These are phyloP conservation scores for Alternaria ethzedia DNA, from an alignment of 2,329 filamentous ascomycete genomes.

Conservation along the genomic window DNA sequence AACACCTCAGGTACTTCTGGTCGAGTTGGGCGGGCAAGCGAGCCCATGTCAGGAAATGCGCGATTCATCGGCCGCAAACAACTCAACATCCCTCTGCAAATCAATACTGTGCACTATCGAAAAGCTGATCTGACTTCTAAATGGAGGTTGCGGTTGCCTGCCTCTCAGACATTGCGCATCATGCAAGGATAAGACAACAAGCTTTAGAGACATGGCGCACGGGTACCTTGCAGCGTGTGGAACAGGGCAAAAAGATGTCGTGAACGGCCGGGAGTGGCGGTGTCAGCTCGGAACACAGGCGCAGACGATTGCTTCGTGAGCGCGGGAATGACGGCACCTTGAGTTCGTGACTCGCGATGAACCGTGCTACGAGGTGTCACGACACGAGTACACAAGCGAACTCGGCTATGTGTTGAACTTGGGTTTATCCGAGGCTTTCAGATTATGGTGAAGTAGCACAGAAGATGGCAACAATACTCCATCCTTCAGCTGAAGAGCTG, in stretches of 20 bases:
- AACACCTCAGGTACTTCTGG: background rate
- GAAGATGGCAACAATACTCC: background rate
- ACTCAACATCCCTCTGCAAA: background rate
- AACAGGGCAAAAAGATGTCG: background rate
- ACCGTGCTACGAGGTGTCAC: background rate
- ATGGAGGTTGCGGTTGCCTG: background rate
- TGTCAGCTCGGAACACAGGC: constrained; percentile 5
- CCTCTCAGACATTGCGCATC: background rate
- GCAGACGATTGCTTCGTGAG: background rate
- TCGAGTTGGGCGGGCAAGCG: background rate
- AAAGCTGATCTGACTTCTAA: background rate
- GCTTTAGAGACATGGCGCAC: constrained; percentile 1
- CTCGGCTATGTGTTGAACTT: background rate
- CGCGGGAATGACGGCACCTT: background rate
- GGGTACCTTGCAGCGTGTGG: constrained; percentile 10
- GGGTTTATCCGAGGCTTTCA: background rate
- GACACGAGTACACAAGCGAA: background rate
- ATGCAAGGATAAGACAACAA: background rate
- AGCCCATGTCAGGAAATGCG: background rate
- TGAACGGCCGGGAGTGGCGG: background rate
- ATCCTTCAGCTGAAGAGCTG: background rate
- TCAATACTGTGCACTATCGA: background rate
- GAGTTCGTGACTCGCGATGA: background rate
- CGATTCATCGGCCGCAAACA: background rate
- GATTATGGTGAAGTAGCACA: background rate